phyloP scores from a whole-genome alignment of 164 flowering plant genomes.

The Stephania cephalantha region DNA sequence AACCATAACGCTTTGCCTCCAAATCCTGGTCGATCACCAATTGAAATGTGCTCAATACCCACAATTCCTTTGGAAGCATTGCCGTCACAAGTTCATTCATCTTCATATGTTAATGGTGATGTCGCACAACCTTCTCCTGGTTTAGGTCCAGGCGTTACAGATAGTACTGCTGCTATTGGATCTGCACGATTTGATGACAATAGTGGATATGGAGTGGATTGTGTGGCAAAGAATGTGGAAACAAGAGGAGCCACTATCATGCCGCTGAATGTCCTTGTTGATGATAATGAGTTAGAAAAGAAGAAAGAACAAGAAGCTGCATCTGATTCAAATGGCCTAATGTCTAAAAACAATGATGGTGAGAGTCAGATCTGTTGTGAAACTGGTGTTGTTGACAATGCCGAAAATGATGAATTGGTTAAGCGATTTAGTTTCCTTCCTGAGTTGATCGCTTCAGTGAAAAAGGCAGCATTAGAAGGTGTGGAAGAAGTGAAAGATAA shows the following conservation, averaged over 20 bases:
- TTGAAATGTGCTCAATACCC: constrained; percentile 19
- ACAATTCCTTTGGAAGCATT: constrained; percentile 20
- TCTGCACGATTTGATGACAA: constrained; percentile 21
- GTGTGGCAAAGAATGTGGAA: constrained; percentile 13
- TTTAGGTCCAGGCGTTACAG: constrained; percentile 15
- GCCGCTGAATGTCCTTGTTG: constrained; percentile 12
- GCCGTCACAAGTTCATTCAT: constrained; percentile 18
- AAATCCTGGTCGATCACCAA: constrained; percentile 24
- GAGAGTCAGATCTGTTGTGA: constrained; percentile 21
- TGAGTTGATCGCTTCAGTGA: constrained; percentile 68
- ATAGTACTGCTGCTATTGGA: constrained; percentile 16
- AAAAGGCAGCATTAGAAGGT: constrained; percentile 49
- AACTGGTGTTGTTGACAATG: constrained; percentile 15
- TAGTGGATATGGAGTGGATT: constrained; percentile 17
- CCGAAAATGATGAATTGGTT: constrained; percentile 27
- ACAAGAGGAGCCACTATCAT: constrained; percentile 18
- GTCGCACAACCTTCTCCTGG: constrained; percentile 17
- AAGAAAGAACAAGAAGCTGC: constrained; percentile 13
- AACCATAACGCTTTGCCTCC: constrained; percentile 20
- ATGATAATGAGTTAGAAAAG: constrained; percentile 14
- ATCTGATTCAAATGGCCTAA: constrained; percentile 19
- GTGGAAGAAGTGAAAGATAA: constrained; percentile 49
- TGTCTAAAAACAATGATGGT: constrained; percentile 21
- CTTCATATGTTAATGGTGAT: constrained; percentile 21
- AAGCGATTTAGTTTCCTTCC: constrained; percentile 50